Percentiles rank a stretch among this genome's conserved stretches.
Evolutionary conservation across 2,329 filamentous ascomycete species (phyloP).

Genomic region (Aspergillus phoenicis): DNA sequence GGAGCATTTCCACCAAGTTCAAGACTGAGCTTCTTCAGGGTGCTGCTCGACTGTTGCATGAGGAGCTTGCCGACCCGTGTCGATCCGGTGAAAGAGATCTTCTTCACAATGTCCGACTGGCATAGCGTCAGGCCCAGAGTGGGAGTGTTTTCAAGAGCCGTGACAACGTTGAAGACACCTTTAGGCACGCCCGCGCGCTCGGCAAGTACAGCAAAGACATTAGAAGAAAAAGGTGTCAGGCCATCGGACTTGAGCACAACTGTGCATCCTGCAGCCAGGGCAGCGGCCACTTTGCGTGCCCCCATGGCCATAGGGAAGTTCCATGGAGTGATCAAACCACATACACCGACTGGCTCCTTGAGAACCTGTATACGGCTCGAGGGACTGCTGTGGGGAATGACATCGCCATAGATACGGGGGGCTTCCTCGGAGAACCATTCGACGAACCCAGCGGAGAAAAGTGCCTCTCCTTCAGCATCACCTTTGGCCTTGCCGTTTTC

Average conservation of each 20-base stretch:
- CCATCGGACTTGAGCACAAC: slow-evolving; percentile 85
- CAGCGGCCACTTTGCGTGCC: slow-evolving; percentile 52
- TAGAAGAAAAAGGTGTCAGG: slow-evolving; percentile 84
- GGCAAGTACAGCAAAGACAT: slow-evolving; percentile 79
- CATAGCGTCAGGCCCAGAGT: slow-evolving; percentile 60
- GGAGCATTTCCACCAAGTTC: slow-evolving; percentile 92
- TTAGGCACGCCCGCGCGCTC: slow-evolving; percentile 81
- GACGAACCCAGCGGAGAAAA: slow-evolving; percentile 59
- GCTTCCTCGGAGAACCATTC: slow-evolving; percentile 65
- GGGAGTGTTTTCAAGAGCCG: slow-evolving; percentile 72
- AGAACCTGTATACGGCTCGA: slow-evolving; percentile 60
- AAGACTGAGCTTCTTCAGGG: slow-evolving; percentile 78
- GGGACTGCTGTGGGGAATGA: slow-evolving; percentile 57
- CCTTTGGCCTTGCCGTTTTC: slow-evolving; percentile 67
- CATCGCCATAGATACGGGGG: slow-evolving; percentile 57
- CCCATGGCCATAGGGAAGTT: slow-evolving; percentile 59
- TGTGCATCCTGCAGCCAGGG: slow-evolving; percentile 84
- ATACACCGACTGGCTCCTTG: slow-evolving; percentile 66
- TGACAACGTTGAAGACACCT: slow-evolving; percentile 84
- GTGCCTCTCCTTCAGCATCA: slow-evolving; percentile 58
- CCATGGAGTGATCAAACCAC: slow-evolving; percentile 67
- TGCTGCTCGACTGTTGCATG: slow-evolving; percentile 81
- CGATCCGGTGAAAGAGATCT: slow-evolving; percentile 88
- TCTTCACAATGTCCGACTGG: slow-evolving; percentile 65
- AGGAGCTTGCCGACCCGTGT: slow-evolving; percentile 68